Percentiles rank a stretch among this genome's conserved stretches.
phyloP scores from a whole-genome alignment of 2,329 filamentous ascomycete genomes.

The Drechslera avenae region DNA sequence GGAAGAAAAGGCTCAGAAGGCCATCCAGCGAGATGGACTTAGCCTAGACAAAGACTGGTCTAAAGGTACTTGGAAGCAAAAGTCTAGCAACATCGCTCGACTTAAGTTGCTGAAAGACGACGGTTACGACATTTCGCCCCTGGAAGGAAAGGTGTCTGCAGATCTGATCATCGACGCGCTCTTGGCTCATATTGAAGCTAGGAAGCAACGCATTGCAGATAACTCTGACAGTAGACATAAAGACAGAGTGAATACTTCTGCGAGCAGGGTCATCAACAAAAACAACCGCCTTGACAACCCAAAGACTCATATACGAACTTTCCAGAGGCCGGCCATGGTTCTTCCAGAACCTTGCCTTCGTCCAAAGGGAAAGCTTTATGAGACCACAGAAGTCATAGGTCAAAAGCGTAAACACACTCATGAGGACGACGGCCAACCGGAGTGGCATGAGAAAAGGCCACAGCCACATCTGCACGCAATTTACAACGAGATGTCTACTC shows the following conservation, averaged over 20 bases:
- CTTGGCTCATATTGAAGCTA: neutral
- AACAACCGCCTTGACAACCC: too few species aligned
- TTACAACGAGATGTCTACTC: neutral
- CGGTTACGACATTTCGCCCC: slow-evolving; percentile 12
- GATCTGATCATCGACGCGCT: slow-evolving; percentile 9
- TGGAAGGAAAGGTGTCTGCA: neutral
- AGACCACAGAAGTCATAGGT: neutral
- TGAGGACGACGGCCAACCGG: neutral
- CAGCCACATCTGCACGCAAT: neutral
- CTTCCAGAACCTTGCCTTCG: neutral
- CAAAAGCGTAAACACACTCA: slow-evolving; percentile 9
- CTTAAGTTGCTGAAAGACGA: slow-evolving; percentile 18
- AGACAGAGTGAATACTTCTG: neutral
- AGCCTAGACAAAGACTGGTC: slow-evolving; percentile 11
- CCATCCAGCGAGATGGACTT: slow-evolving; percentile 1
- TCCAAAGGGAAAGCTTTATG: neutral
- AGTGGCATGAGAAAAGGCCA: neutral
- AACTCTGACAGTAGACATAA: too few species aligned
- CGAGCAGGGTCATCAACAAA: too few species aligned
- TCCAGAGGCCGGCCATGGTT: too few species aligned
- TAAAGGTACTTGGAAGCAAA: slow-evolving; percentile 15
- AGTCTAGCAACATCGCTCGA: slow-evolving; percentile 10
- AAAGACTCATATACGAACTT: too few species aligned
- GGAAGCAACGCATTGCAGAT: slow-evolving; percentile 1
- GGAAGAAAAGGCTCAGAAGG: neutral